Percentiles rank a stretch among this genome's conserved stretches.
These are phyloP conservation scores for Deinandra increscens DNA, from an alignment of 129 eudicot genomes.

Conservation along the genomic window DNA sequence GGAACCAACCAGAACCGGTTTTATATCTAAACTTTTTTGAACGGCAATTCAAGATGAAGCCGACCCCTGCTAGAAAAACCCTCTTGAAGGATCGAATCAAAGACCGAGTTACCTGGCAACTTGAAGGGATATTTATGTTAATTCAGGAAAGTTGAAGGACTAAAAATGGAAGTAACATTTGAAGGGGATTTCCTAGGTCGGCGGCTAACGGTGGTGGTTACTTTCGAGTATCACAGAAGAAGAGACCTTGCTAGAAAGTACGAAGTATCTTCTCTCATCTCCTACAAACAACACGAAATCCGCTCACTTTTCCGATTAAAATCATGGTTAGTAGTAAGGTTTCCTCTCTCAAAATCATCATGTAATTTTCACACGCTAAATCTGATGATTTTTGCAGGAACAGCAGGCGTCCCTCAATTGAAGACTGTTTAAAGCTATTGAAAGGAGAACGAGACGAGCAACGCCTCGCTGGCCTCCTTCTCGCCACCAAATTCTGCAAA, in stretches of 20 bases:
- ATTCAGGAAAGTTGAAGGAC: no score
- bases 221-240: no score
- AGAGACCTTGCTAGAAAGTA: neutral
- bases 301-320: neutral
- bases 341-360: constrained; percentile 6
- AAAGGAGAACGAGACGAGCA: constrained; percentile 79
- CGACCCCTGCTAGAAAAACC: no score
- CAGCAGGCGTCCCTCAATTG: constrained; percentile 39
- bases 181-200: no score
- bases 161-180: no score
- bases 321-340: constrained; percentile 21
- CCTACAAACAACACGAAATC: neutral
- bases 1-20: no score
- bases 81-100: no score
- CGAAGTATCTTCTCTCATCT: neutral
- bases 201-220: no score
- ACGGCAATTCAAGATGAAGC: no score
- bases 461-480: constrained; percentile 82
- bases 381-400: constrained; percentile 19
- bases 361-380: neutral
- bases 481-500: constrained; percentile 70
- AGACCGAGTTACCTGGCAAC: no score
- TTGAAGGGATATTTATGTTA: no score
- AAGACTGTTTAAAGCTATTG: constrained; percentile 68
- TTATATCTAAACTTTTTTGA: no score